Evolutionary conservation across 2,329 filamentous ascomycete species (phyloP).

Genomic region (Fusarium haematococcum): DNA sequence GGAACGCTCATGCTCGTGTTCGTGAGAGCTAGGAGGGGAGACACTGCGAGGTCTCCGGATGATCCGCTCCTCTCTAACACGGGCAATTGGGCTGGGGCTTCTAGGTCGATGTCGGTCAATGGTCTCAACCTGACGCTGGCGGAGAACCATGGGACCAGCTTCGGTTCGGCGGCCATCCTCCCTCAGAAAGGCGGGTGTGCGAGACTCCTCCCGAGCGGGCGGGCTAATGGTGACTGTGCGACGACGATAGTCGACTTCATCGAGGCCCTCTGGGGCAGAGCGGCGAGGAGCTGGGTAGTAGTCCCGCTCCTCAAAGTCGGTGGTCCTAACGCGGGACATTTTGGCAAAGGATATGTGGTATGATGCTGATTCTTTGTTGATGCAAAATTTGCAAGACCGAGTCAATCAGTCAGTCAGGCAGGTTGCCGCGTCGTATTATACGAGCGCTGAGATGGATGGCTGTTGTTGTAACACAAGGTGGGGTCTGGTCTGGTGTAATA

Average conservation of each 20-base stretch:
- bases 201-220: conserved; percentile 58
- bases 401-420: conserved; percentile 23
- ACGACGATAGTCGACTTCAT: conserved; percentile 52
- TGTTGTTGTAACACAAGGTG: conserved; percentile 35
- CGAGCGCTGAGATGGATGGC: conserved; percentile 10
- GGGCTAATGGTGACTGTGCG: conserved; percentile 54
- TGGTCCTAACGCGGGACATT: conserved; percentile 47
- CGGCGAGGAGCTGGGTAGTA: conserved; percentile 54
- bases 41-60: conserved; percentile 58
- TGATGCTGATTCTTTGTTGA: conserved; percentile 10
- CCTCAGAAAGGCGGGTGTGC: conserved; percentile 63
- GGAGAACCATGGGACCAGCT: conserved; percentile 64
- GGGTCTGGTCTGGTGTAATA: conserved; percentile 27
- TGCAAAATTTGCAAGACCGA: conserved; percentile 19
- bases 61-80: conserved; percentile 57
- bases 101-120: conserved; percentile 61
- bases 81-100: conserved; percentile 56
- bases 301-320: conserved; percentile 62
- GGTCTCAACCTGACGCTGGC: conserved; percentile 67
- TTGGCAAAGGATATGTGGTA: conserved; percentile 4
- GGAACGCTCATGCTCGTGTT: conserved; percentile 54
- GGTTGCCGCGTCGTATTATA: conserved; percentile 18
- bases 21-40: conserved; percentile 53
- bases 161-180: conserved; percentile 62
- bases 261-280: conserved; percentile 47